Conservation (phyloP, 192 early-diverging fungal species). For the Coemansia sp. region DNA sequence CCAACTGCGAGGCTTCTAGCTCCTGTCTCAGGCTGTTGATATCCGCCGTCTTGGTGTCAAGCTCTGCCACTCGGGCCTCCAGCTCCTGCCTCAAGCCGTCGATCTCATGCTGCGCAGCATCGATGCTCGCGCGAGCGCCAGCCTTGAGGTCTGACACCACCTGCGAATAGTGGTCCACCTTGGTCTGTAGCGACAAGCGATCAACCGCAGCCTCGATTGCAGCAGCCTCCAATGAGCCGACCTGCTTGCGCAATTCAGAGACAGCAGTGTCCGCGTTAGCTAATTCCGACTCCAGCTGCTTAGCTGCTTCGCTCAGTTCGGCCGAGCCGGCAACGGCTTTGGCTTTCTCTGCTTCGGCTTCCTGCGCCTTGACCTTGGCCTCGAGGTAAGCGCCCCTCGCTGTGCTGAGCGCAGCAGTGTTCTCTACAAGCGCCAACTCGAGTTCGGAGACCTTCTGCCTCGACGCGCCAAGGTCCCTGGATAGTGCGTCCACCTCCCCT, state of each 20-base stretch:
- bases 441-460: background rate
- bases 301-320: constrained; percentile 25
- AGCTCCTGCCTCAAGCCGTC: background rate
- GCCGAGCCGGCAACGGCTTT: constrained; percentile 40
- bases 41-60: background rate
- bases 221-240: constrained; percentile 3
- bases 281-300: constrained; percentile 14
- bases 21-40: background rate
- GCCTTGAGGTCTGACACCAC: background rate
- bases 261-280: background rate
- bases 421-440: constrained; percentile 2
- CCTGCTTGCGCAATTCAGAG: background rate
- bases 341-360: constrained; percentile 35
- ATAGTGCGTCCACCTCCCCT: background rate
- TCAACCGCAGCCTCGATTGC: background rate
- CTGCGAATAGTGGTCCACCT: background rate
- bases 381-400: background rate
- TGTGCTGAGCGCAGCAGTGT: background rate
- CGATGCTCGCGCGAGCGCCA: background rate
- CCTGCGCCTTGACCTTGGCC: constrained; percentile 9
- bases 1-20: background rate
- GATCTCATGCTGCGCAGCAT: background rate
- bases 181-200: background rate
- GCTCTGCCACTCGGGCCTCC: background rate
- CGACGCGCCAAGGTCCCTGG: constrained; percentile 5